Evolutionary conservation across 2,329 filamentous ascomycete genomes (phyloP).

Genomic region (Piedraia hortae): DNA sequence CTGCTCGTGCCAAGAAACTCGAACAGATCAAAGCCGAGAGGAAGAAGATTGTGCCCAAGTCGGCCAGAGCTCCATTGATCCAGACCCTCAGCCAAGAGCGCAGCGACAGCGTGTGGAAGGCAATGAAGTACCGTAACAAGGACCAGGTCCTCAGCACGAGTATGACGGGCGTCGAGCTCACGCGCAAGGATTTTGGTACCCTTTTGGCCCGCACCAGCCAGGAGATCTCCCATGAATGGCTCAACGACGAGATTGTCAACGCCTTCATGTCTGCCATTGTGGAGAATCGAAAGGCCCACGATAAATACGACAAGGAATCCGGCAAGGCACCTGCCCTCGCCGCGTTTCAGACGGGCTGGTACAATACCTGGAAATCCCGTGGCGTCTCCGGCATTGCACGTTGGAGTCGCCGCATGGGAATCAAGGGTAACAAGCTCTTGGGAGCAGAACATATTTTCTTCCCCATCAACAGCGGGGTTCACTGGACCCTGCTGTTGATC

Average conservation of each 20-base stretch:
- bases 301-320: constrained; percentile 19
- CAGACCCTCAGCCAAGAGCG: constrained; percentile 14
- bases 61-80: no score
- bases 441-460: constrained; percentile 40
- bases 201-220: constrained; percentile 17
- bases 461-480: constrained; percentile 30
- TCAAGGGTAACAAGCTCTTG: constrained; percentile 33
- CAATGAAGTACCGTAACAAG: constrained; percentile 8
- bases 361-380: constrained; percentile 23
- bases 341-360: constrained; percentile 39
- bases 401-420: constrained; percentile 29
- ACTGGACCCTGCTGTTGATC: constrained; percentile 49
- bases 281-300: constrained; percentile 24
- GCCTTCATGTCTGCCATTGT: constrained; percentile 34
- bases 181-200: constrained; percentile 32
- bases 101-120: constrained; percentile 13
- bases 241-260: constrained; percentile 55
- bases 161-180: constrained; percentile 18
- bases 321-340: constrained; percentile 29
- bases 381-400: constrained; percentile 25
- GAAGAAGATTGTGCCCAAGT: no score
- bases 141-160: constrained; percentile 8
- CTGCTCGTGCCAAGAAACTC: no score
- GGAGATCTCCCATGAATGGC: constrained; percentile 24
- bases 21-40: no score